These are phyloP conservation scores for Suillus subluteus DNA, from an alignment of 768 basidiomycete genomes.

Conservation along the genomic window DNA sequence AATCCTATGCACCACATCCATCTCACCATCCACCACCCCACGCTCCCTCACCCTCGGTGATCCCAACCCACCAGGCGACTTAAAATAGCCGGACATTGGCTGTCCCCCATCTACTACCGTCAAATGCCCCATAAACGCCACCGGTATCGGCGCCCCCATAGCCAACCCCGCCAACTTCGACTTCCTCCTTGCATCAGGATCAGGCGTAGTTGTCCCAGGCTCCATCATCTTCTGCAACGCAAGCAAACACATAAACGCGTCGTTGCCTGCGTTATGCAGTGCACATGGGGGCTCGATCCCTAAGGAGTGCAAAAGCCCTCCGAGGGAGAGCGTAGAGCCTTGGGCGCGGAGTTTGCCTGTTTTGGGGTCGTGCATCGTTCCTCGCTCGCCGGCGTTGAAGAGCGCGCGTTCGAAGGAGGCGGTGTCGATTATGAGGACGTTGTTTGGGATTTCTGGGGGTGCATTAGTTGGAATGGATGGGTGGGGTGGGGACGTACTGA, in stretches of 20 bases:
- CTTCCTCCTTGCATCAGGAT: slow-evolving; percentile 14
- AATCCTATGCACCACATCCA: slow-evolving; percentile 37
- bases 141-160: slow-evolving; percentile 15
- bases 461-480: neutral
- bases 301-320: slow-evolving; percentile 64
- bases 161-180: slow-evolving; percentile 18
- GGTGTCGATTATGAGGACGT: slow-evolving; percentile 70
- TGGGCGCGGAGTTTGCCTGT: slow-evolving; percentile 54
- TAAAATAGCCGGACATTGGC: slow-evolving; percentile 12
- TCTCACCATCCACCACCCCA: slow-evolving; percentile 20
- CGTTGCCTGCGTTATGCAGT: slow-evolving; percentile 80
- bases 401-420: slow-evolving; percentile 65
- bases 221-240: slow-evolving; percentile 72
- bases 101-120: neutral
- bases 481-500: slow-evolving; percentile 53
- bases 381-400: slow-evolving; percentile 59
- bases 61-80: slow-evolving; percentile 11
- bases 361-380: slow-evolving; percentile 62
- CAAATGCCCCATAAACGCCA: neutral
- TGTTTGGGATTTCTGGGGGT: slow-evolving; percentile 67
- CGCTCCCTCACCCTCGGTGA: slow-evolving; percentile 10
- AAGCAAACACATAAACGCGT: slow-evolving; percentile 71
- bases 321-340: slow-evolving; percentile 63
- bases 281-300: slow-evolving; percentile 41
- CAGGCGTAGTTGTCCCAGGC: slow-evolving; percentile 44